Evolutionary conservation across 31 red algal species (phyloP).

Genomic region (Bonnemaisonia californica): DNA sequence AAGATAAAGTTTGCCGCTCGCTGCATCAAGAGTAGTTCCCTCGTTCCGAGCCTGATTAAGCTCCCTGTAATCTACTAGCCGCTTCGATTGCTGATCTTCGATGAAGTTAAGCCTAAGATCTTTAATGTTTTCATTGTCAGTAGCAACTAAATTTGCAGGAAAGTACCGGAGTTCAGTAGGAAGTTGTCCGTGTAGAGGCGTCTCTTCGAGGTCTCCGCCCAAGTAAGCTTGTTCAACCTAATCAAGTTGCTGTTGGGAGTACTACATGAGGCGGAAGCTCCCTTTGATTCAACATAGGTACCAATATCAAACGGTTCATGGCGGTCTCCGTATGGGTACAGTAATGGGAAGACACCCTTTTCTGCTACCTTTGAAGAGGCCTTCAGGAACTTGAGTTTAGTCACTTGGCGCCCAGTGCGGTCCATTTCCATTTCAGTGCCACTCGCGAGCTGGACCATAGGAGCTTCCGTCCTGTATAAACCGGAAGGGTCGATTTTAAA

Average conservation of each 20-base stretch:
- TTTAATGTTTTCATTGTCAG: neutral
- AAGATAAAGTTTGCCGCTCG: too few relatives aligned
- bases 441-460: neutral
- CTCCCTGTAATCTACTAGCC: too few relatives aligned
- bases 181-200: constrained; percentile 28
- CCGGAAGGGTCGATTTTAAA: neutral
- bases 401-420: neutral
- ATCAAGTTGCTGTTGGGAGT: constrained; percentile 5
- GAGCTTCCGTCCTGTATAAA: neutral
- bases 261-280: neutral
- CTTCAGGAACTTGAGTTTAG: neutral
- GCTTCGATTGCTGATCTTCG: too few relatives aligned
- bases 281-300: neutral
- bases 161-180: constrained; percentile 6
- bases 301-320: constrained; percentile 3
- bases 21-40: too few relatives aligned
- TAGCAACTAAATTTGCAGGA: constrained; percentile 14
- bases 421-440: neutral
- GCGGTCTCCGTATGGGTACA: neutral
- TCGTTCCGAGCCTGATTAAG: too few relatives aligned
- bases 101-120: too few relatives aligned
- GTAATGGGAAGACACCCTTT: neutral
- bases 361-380: neutral
- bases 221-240: too few relatives aligned
- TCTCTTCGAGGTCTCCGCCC: too few relatives aligned